Evolutionary conservation across 1,284 basidiomycete genomes (phyloP).

Genomic region (Apiotrichum gracile): DNA sequence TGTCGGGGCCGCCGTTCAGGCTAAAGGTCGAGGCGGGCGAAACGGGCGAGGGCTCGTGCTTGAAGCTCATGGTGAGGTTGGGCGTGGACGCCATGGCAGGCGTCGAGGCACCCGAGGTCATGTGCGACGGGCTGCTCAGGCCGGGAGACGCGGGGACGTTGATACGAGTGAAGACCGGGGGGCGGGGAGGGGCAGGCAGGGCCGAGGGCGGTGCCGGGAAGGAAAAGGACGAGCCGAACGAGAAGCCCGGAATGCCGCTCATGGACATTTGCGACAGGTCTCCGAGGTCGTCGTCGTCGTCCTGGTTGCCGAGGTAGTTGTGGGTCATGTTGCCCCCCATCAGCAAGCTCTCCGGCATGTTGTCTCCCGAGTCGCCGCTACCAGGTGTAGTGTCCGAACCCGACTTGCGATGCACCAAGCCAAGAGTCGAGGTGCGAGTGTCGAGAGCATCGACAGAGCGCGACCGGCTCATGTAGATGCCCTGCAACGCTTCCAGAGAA

Average conservation of each 20-base stretch:
- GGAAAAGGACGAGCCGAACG: background rate
- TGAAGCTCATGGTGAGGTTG: background rate
- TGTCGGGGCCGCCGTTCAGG: background rate
- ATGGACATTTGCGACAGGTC: no score
- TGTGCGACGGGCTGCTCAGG: background rate
- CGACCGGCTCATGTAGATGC: slow-evolving; percentile 5
- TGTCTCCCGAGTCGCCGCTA: background rate
- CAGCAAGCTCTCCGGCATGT: background rate
- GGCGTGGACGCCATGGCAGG: background rate
- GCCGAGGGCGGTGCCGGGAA: slow-evolving; percentile 17
- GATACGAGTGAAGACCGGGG: no score
- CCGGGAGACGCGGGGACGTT: background rate
- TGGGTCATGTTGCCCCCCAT: background rate
- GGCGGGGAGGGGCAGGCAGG: slow-evolving; percentile 1
- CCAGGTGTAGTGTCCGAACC: background rate
- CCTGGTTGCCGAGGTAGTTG: background rate
- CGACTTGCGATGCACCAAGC: background rate
- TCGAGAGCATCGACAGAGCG: slow-evolving; percentile 3
- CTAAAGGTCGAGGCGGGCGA: background rate
- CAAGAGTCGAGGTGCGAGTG: background rate
- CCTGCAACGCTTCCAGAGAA: slow-evolving; percentile 3
- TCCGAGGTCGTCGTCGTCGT: background rate
- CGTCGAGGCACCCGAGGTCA: background rate
- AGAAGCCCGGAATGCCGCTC: background rate
- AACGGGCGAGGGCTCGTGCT: background rate